These are phyloP conservation scores for Croton setiger DNA, from an alignment of 441 rosid species.

Conservation along the genomic window DNA sequence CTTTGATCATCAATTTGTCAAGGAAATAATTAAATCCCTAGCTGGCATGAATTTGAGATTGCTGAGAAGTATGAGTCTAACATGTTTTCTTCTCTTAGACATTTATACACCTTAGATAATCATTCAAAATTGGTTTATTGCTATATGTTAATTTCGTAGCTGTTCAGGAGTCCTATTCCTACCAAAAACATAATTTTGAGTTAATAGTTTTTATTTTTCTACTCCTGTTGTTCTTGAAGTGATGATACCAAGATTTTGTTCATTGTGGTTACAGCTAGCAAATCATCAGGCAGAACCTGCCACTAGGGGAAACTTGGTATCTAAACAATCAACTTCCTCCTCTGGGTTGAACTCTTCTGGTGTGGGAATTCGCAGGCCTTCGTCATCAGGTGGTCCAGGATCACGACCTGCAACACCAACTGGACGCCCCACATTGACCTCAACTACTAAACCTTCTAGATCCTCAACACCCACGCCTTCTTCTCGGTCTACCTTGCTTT, in stretches of 20 bases:
- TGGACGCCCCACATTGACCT: constrained; percentile 58
- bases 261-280: constrained; percentile 53
- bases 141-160: background rate
- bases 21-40: background rate
- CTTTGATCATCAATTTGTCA: background rate
- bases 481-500: constrained; percentile 58
- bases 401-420: constrained; percentile 90
- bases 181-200: background rate
- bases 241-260: constrained; percentile 20
- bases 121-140: background rate
- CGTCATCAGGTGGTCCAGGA: constrained; percentile 93
- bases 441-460: constrained; percentile 59
- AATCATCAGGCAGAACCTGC: constrained; percentile 57
- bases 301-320: constrained; percentile 52
- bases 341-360: constrained; percentile 64
- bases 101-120: background rate
- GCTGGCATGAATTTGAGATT: constrained; percentile 2
- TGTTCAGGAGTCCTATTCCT: background rate
- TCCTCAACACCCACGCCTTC: constrained; percentile 94
- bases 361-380: constrained; percentile 67
- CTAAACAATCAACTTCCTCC: constrained; percentile 62
- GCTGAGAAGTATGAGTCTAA: background rate
- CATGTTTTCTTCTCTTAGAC: background rate
- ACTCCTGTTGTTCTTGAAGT: constrained; percentile 18
- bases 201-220: constrained; percentile 3